Evolutionary conservation across 176 grass and related monocot genomes (phyloP), one percentile per base, ranked within the genome.

Genomic region (Aegilops tauschii): DNA sequence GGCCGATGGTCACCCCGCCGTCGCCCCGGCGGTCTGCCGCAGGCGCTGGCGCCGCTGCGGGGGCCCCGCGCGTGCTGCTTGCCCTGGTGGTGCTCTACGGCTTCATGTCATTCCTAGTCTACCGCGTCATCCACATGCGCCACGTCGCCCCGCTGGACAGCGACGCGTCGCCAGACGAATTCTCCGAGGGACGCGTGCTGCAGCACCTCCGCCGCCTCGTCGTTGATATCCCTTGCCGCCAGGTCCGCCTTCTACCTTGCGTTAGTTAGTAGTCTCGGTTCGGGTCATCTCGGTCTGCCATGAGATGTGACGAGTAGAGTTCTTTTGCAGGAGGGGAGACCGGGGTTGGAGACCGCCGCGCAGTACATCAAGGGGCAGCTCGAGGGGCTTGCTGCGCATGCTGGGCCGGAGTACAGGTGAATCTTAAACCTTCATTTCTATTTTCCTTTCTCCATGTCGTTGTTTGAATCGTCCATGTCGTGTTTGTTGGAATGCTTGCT

Each of bases 321-420:
- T 80, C 27, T 70, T 31, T 68, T 78, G 85, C 82, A 98, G 97
- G 97, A 96, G 75, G 97, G 94, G 49, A 91, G 39, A 73, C 92
- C 96, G 9, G 97, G 97, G 7, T 34, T 98, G 74, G 96, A 98
- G 87, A 89, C 67, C 52, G 92, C 94, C 21, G 92, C 97, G 44
- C 88, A 88, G 81, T 98, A 98, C 79, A 98, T 98, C 86, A 94
- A 86, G 83, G 77, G 70, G 80, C 84, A 98, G 86, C 82, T 98
- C 29, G 82, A 96, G 87, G 88, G 47, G 35, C 82, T 98, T 23
- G 92, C 94, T 12, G 82, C 62, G 2, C 85, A 70, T 36, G 94
- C 94, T 9, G 92, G 92, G 28, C 76, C 92, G 2, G 88, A 83
- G 80, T 98, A 92, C 77, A 96, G 90, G 97, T 96, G 12, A 88